Base-by-base conservation (phyloP, 768 basidiomycete genomes). In the Mycena chlorophos region DNA sequence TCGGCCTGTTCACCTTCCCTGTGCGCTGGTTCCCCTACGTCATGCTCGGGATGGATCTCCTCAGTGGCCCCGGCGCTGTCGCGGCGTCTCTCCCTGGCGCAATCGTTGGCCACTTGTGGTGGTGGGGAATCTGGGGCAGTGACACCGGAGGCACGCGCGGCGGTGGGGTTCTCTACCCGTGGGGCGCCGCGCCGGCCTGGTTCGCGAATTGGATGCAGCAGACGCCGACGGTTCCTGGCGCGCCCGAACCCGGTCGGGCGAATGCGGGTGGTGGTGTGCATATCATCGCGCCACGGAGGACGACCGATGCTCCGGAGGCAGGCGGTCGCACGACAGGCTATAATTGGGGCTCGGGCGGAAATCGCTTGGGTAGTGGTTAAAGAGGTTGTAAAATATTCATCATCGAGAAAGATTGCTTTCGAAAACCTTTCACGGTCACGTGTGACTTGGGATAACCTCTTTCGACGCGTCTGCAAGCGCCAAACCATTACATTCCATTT, bases 91-190 rank as follows among this genome's bases (percentile, higher is more conserved):
- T 91, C 46, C 85, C 86, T 0, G 93, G 93, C 6, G 79, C 88
- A 29, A 77, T 90, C 28, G 80, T 86, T 2, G 92, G 92, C 0
- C 91, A 94, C 66, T 67, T 82, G 8, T 94, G 90, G 88, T 91
- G 87, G 85, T 89, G 85, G 85, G 66, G 73, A 23, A 77, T 90
- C 6, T 85, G 85, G 78, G 80, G 82, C 23, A 72, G 73, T 28
- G 72, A 69, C 17, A 66, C 75, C n/a, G 77, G 78, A 25, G 68
- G 66, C 5, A 42, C 40, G 8, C 40, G 40, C 22, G 68, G 68
- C 17, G 77, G 69, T 10, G 77, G 84, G 1, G 62, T 68, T 8
- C 68, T 83, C 55, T 69, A 70, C 17, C 37, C 54, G 20, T 77
- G 67, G 53, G 82, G 71, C n/a, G 69, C 60, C 42, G 88, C 87